Evolutionary conservation across 2,329 filamentous ascomycete species (phyloP), one percentile per base, ranked within the genome.

Genomic region (Beauveria caledonica): DNA sequence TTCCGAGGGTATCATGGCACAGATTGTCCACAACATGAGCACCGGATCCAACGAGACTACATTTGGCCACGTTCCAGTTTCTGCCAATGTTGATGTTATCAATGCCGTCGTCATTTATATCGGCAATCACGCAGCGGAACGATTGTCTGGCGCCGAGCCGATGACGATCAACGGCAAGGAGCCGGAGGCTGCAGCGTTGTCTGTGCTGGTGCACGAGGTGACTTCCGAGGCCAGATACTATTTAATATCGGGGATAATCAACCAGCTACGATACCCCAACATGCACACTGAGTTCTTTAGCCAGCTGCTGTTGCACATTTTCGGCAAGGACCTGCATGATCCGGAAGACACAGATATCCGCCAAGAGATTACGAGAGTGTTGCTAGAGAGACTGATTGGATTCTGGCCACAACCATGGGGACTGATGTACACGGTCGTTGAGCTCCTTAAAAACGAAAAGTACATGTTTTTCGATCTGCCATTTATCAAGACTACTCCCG

Each of bases 401-500:
- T 91, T 90, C 72, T 91, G 92, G 76, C 93, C 93, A 57, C 93
- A 97, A 72, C 93, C 95, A 19, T 97, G 93, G 93, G 95, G 95
- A 13, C 78, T 99, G 48, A 87, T 97, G 71, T 87, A 92, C 64
- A 93, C 92, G 40, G 82, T 96, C 63, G 78, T 94, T 64, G 94
- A 97, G 77, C 82, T 99, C 61, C 80, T 96, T 66, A 95, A 96
- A 79, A 97, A 96, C 71, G 87, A 89, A 58, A 90, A 86, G 70
- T 95, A 93, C 73, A 86, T 86, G 69, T 96, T 99, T 79, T 97
- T 95, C 78, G 90, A 94, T 55, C 80, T 96, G 66, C 89, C 90
- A 27, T 97, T 96, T 68, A 89, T 97, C 75, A 95, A 96, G 78
- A 84, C 87, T 65, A 85, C 88, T 66, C 92, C 92, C 65, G 92